phyloP scores from a whole-genome alignment of 2,329 filamentous ascomycete species.

The Apiospora koreana region DNA sequence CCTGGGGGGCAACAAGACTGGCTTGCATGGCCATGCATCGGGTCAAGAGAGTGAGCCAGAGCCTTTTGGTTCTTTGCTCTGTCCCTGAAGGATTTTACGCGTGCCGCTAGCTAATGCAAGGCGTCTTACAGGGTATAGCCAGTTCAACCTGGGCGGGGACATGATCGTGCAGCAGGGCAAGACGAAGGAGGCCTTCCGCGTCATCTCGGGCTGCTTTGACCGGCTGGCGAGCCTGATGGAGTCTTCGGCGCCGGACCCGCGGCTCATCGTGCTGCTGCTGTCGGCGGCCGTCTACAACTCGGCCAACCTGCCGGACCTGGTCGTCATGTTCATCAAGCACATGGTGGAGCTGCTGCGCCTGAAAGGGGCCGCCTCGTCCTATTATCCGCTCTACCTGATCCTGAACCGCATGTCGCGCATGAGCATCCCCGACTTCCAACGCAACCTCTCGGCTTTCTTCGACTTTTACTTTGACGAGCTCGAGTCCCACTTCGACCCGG shows the following conservation, averaged over 20 bases:
- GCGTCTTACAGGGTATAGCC: neutral
- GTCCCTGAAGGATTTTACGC: neutral
- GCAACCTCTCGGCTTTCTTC: neutral
- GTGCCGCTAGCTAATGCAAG: neutral
- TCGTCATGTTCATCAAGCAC: neutral
- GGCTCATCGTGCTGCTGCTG: neutral
- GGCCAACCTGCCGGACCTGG: conserved; percentile 1
- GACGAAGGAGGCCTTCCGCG: conserved; percentile 1
- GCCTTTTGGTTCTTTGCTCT: neutral
- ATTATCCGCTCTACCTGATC: conserved; percentile 10
- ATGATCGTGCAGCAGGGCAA: conserved; percentile 7
- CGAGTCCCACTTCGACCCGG: conserved; percentile 1
- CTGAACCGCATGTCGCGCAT: conserved; percentile 5
- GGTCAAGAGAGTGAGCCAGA: no score
- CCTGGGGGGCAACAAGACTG: neutral
- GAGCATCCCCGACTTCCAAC: conserved; percentile 3
- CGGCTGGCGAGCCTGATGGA: neutral
- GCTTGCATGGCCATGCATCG: neutral
- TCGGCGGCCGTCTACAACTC: conserved; percentile 4
- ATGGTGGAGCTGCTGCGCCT: neutral
- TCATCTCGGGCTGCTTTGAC: neutral
- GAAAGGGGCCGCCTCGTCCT: neutral
- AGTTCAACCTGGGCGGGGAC: conserved; percentile 11
- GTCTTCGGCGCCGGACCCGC: neutral
- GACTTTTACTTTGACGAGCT: conserved; percentile 6